Percentiles rank a stretch among this genome's conserved stretches.
Evolutionary conservation across 192 early-diverging fungal genomes (phyloP).

Genomic region (Coemansia sp.): DNA sequence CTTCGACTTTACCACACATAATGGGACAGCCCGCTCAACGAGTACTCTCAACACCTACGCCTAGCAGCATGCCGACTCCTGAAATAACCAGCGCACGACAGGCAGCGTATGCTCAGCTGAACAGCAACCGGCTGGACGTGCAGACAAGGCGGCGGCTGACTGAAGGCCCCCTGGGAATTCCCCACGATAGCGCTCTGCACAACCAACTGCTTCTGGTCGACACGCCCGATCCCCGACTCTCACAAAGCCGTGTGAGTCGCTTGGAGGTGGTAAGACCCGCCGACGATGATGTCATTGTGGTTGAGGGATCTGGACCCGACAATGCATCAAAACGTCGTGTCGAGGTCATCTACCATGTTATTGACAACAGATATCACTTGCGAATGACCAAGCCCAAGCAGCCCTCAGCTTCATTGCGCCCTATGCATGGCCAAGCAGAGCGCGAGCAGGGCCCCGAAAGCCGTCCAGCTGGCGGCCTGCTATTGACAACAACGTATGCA

Average conservation of each 20-base stretch:
- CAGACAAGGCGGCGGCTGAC: slow-evolving; percentile 4
- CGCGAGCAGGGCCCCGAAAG: too few species aligned
- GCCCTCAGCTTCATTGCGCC: too few species aligned
- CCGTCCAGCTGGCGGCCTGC: too few species aligned
- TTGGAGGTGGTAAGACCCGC: slow-evolving; percentile 26
- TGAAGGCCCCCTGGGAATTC: slow-evolving; percentile 16
- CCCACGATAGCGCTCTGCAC: slow-evolving; percentile 19
- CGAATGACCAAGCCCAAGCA: too few species aligned
- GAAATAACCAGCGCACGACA: not conserved
- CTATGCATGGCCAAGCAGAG: too few species aligned
- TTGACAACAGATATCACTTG: not conserved
- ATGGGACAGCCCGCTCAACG: slow-evolving; percentile 28
- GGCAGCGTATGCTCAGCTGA: slow-evolving; percentile 7
- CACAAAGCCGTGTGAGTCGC: slow-evolving; percentile 19
- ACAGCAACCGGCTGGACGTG: not conserved
- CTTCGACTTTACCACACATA: slow-evolving; percentile 32
- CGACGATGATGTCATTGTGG: slow-evolving; percentile 20
- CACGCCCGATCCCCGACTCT: slow-evolving; percentile 9
- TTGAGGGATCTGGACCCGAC: slow-evolving; percentile 5
- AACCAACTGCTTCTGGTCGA: slow-evolving; percentile 30
- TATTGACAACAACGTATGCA: not conserved
- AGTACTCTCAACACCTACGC: not conserved
- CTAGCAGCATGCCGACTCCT: not conserved
- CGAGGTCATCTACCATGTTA: slow-evolving; percentile 31
- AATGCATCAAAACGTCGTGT: slow-evolving; percentile 3